Conservation (phyloP, 2,329 filamentous ascomycete species). For the Alternaria postmessia region DNA sequence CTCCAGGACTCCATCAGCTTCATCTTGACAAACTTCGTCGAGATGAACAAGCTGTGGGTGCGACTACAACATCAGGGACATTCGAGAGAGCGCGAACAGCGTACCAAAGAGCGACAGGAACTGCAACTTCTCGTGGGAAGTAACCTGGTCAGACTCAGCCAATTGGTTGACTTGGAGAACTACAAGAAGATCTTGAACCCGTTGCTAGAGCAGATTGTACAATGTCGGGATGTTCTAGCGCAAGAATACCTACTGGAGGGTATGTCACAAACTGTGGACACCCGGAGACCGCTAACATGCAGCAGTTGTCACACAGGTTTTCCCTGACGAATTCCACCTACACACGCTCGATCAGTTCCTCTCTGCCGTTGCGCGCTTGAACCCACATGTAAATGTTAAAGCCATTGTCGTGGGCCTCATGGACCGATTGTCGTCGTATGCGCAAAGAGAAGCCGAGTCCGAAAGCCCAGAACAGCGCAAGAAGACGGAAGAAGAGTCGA, state of each 20-base stretch:
- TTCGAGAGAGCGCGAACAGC: conserved; percentile 89
- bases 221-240: conserved; percentile 94
- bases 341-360: conserved; percentile 96
- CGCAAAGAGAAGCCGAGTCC: conserved; percentile 82
- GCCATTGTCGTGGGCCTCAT: conserved; percentile 97
- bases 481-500: conserved; percentile 84
- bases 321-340: conserved; percentile 97
- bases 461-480: conserved; percentile 75
- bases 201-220: conserved; percentile 93
- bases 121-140: conserved; percentile 94
- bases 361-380: conserved; percentile 88
- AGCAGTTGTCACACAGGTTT: conserved; percentile 93
- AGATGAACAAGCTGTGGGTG: conserved; percentile 99
- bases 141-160: conserved; percentile 93
- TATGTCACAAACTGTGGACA: conserved; percentile 32
- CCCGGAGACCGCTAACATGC: conserved; percentile 32
- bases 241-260: conserved; percentile 95
- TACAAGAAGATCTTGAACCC: conserved; percentile 94
- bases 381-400: conserved; percentile 97
- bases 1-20: conserved; percentile 98
- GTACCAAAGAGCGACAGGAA: conserved; percentile 94
- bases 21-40: conserved; percentile 96
- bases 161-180: conserved; percentile 91
- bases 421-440: conserved; percentile 94
- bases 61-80: conserved; percentile 96